These are phyloP conservation scores for Herpetospermum pedunculosum DNA, from an alignment of 306 rosid genomes.

Conservation along the genomic window DNA sequence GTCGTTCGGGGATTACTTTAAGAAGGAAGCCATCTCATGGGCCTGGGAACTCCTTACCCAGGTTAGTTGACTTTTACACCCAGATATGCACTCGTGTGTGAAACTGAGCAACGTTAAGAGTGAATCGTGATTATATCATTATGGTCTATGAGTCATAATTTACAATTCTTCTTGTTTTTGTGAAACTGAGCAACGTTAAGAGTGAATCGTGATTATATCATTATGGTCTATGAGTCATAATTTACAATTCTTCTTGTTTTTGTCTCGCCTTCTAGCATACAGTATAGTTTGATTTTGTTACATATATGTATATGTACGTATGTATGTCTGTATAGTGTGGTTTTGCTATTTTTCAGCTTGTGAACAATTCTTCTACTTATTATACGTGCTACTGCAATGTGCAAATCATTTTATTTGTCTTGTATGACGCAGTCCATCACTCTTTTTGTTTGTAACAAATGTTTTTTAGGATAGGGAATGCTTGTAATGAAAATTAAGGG, in stretches of 20 bases:
- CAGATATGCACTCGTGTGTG: background rate
- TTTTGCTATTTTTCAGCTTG: background rate
- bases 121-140: background rate
- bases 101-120: background rate
- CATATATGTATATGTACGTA: background rate
- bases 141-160: background rate
- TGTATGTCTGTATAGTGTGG: background rate
- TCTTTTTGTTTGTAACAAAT: background rate
- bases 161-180: background rate
- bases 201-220: background rate
- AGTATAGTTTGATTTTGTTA: background rate
- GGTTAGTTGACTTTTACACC: constrained; percentile 25
- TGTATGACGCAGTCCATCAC: background rate
- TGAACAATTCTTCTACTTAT: background rate
- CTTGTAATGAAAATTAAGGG: background rate
- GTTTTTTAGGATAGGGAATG: background rate
- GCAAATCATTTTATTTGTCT: background rate
- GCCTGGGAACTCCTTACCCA: constrained; percentile 87
- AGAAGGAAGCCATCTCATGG: constrained; percentile 78
- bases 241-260: background rate
- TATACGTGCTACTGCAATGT: background rate
- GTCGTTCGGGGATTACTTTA: constrained; percentile 96
- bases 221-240: background rate
- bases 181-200: background rate
- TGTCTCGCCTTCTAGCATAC: background rate